Base-by-base conservation (phyloP, 2,329 filamentous ascomycete genomes). In the Apiospora marii region DNA sequence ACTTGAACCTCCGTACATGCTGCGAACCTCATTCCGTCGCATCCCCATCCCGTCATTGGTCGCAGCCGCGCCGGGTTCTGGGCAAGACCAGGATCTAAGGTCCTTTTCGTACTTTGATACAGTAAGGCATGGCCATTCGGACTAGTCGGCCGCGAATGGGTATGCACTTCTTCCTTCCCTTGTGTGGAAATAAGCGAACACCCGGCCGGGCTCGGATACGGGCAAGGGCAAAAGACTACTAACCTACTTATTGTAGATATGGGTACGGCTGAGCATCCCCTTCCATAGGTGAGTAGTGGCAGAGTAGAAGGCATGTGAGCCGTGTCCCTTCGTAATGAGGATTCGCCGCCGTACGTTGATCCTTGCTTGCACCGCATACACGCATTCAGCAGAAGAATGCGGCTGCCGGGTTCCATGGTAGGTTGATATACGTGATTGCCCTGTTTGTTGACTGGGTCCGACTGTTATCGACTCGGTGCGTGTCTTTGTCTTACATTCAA, bases 371-470 rank as follows among this genome's bases (percentile, higher is more conserved):
- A 64, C 34, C 58, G 34, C 58, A 64, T 64, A 64, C 34, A 61
- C 58, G 30, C 30, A 37, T 19, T 10, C 30, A 64, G 58, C 58
- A 64, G 19, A n/a, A 41, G 34, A n/a, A 22, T 41, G 34, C 48
- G 43, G 22, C 24, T 37, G 67, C 13, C 14, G 44, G 24, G 24
- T 37, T 44, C 43, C 30, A 70, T 74, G 74, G 74, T 74, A 74
- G 74, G 74, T 68, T 71, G 67, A 69, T 37, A 78, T 79, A 79
- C 77, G 77, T 71, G 53, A 43, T 68, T 49, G n/a, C 24, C 70
- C 22, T 70, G 70, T 48, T 72, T 73, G 70, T 41, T 24, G 34
- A 64, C 34, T 41, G 34, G 58, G 58, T 24, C 58, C 58, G 10
- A 14, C 14, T 64, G 2, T 41, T 41, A 64, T 41, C 30, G 13